Percentiles rank a stretch among this genome's conserved stretches.
Conservation (phyloP, 345 rosid genomes). For the Draba incana region DNA sequence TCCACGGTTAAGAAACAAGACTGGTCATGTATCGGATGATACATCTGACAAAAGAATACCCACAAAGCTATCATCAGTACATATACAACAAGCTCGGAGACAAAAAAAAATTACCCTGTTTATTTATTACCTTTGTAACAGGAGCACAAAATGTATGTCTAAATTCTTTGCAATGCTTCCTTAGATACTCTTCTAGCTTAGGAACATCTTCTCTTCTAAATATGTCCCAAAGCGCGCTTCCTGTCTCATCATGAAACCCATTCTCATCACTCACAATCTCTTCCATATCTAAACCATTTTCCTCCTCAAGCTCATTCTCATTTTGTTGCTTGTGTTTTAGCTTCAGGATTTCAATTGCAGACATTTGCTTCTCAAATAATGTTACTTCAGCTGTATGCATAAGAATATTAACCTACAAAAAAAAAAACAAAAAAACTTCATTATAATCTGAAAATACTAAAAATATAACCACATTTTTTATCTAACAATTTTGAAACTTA, state of each 20-base stretch:
- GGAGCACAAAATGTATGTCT: conserved; percentile 77
- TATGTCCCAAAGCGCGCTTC: conserved; percentile 90
- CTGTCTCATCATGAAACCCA: conserved; percentile 41
- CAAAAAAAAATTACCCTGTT: not conserved
- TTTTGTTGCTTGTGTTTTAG: conserved; percentile 65
- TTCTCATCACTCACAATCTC: conserved; percentile 29
- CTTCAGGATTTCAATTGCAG: conserved; percentile 58
- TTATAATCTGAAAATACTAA: not conserved
- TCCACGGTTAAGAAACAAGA: conserved; percentile 65
- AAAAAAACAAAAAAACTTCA: not conserved
- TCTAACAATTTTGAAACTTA: conserved; percentile 35
- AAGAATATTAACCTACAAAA: conserved; percentile 79
- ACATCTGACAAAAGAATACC: conserved; percentile 47
- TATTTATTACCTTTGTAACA: conserved; percentile 56
- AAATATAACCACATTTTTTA: not conserved
- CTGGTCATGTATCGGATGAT: conserved; percentile 92
- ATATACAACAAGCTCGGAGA: not conserved
- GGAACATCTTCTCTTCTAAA: conserved; percentile 90
- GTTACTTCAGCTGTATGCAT: conserved; percentile 69
- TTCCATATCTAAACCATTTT: conserved; percentile 19
- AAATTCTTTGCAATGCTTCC: conserved; percentile 68
- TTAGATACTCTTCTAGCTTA: conserved; percentile 70
- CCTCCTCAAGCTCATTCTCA: conserved; percentile 49
- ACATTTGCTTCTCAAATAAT: conserved; percentile 50
- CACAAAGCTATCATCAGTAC: not conserved